Base-by-base conservation (phyloP, 306 rosid genomes). In the Lathyrus sativus region DNA sequence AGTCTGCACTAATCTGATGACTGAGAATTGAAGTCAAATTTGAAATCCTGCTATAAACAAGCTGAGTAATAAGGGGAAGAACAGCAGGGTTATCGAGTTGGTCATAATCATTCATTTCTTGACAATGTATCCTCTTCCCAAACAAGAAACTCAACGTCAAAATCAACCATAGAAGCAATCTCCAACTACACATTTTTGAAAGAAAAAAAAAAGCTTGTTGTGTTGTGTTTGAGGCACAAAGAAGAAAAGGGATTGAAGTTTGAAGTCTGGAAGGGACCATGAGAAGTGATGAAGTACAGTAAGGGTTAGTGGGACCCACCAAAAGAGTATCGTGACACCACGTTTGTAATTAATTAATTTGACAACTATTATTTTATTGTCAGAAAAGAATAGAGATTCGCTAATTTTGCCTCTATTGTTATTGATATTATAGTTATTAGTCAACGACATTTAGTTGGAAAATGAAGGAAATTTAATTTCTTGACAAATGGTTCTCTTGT, bases 1-100 rank as follows among this genome's bases (percentile, higher is more conserved):
- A 85, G 18, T 71, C 78, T 10, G 42, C 54, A 61, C 79, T 71
- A 10, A 93, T 79, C 65, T 87, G 74, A 2, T 76, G 67, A 54
- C 81, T 87, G 63, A 93, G 68, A 67, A 79, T 5, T 15, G 85
- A 65, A 9, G 96, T 93, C 72, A 86, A 79, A 81, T 93, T 90
- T 67, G 91, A 85, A 50, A 93, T 68, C 13, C 80, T 78, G 5
- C 54, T 9, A 60, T 93, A 88, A 10, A 83, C 88, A 51, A 84
- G 71, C 75, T 82, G 86, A 10, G 95, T 87, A 42, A 88, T 42
- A 9, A 90, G 81, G 35, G 90, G 95, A 78, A 81, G 88, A 49
- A 87, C 82, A 22, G 84, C 82, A 18, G 97, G 90, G 79, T 82
- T 86, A 62, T 81, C 77, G 39, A 86, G 54, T 17, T 80, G 87